Percentiles rank a stretch among this genome's conserved stretches.
These are phyloP conservation scores for Populus hybrid DNA, from an alignment of 441 rosid genomes.

Conservation along the genomic window DNA sequence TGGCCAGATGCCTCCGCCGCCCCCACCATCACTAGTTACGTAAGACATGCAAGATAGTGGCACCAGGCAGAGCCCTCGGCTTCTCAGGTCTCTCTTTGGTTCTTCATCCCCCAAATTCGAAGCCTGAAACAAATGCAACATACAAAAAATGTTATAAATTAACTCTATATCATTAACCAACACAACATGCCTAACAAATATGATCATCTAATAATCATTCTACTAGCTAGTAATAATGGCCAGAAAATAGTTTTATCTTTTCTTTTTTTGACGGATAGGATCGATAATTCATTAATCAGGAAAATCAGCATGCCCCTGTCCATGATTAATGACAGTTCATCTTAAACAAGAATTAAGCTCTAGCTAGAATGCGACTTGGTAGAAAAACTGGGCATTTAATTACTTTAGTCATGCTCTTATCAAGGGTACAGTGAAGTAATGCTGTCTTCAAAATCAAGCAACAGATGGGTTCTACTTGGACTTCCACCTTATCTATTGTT, in stretches of 20 bases:
- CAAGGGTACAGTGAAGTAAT: not conserved
- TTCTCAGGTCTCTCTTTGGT: constrained; percentile 47
- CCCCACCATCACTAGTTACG: constrained; percentile 42
- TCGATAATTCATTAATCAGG: not conserved
- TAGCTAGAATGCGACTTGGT: too few species aligned
- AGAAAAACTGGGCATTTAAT: too few species aligned
- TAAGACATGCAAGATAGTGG: constrained; percentile 82
- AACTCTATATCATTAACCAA: not conserved
- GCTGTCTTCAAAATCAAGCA: not conserved
- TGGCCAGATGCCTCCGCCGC: constrained; percentile 57
- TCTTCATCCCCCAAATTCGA: constrained; percentile 39
- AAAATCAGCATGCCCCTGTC: not conserved
- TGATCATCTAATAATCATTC: not conserved
- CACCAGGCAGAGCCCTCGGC: constrained; percentile 88
- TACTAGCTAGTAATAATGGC: not conserved
- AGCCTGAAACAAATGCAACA: constrained; percentile 26
- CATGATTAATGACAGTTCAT: not conserved
- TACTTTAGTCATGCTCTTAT: not conserved
- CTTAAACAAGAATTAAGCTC: not conserved
- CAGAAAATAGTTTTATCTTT: too few species aligned
- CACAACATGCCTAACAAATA: not conserved
- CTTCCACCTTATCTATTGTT: not conserved
- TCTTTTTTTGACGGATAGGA: not conserved
- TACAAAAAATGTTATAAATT: not conserved
- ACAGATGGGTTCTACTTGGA: not conserved